Base-by-base conservation (phyloP, 2,329 filamentous ascomycete species). In the Fusarium sp. region DNA sequence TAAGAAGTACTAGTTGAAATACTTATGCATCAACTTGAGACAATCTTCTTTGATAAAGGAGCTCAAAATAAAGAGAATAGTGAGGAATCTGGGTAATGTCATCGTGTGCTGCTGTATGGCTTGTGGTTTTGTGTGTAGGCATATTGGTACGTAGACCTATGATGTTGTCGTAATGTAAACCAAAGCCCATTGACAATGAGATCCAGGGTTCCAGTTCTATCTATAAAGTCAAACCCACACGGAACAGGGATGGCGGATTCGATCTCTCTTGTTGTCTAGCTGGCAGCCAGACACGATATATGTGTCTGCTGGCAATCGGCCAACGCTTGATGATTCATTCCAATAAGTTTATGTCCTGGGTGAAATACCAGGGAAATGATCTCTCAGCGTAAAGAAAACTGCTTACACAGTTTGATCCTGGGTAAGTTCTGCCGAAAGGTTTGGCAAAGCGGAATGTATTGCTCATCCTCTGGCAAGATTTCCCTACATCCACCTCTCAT, bases 71-170 rank as follows among this genome's bases (percentile, higher is more conserved):
- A 14, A 54, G 38, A 15, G n/a, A 30, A 12, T n/a, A n/a, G n/a
- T n/a, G n/a, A n/a, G n/a, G n/a, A 28, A 33, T 10, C 13, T 47
- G n/a, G 35, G 22, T 22, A 35, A n/a, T 14, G 28, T 20, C 26
- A 51, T 50, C 22, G 39, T 47, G 51, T 33, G 18, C 35, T 56
- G 20, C 11, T 22, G 50, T 66, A 30, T 68, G 38, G 50, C 44
- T 51, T 31, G 20, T 55, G 28, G 20, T 28, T 26, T 39, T 42
- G 47, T 30, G 12, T 68, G 18, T 22, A 13, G 22, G 22, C 31
- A 53, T 38, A 9, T 26, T 26, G n/a, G 18, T 44, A 16, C 24
- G n/a, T 44, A 16, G 16, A 26, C 24, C 26, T 45, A 16, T 15
- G n/a, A 24, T 44, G 24, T 20, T 44, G 42, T 28, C 24, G 24